These are phyloP conservation scores for Datura wrightii DNA, from an alignment of 257 asterid genomes.

Conservation along the genomic window DNA sequence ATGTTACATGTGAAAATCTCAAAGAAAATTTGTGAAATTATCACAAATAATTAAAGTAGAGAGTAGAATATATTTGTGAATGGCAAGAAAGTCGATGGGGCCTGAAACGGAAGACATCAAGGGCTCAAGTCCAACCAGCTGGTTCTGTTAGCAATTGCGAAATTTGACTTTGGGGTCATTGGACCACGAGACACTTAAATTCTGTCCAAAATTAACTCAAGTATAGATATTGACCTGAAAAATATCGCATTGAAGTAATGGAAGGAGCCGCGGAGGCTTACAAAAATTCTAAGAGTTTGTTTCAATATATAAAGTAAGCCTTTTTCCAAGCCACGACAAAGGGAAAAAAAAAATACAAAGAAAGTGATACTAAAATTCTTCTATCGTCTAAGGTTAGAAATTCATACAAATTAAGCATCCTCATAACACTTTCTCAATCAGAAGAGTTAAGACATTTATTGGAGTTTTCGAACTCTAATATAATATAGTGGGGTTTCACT, in stretches of 20 bases:
- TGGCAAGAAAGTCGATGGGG: not conserved
- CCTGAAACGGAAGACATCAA: not conserved
- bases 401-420: not conserved
- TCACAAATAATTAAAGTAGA: not conserved
- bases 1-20: no score
- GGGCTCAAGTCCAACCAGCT: not conserved
- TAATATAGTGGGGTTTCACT: not conserved
- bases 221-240: not conserved
- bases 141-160: not conserved
- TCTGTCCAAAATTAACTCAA: not conserved
- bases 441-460: not conserved
- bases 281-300: no score
- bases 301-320: no score
- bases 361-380: not conserved
- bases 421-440: not conserved
- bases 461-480: not conserved
- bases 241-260: not conserved
- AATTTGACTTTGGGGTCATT: not conserved
- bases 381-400: not conserved
- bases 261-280: not conserved
- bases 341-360: not conserved
- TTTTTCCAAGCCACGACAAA: not conserved
- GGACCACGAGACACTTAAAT: not conserved
- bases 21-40: no score
- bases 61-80: not conserved